Conservation (phyloP, 495 filamentous ascomycete species). For the Coniosporium apollinis region DNA sequence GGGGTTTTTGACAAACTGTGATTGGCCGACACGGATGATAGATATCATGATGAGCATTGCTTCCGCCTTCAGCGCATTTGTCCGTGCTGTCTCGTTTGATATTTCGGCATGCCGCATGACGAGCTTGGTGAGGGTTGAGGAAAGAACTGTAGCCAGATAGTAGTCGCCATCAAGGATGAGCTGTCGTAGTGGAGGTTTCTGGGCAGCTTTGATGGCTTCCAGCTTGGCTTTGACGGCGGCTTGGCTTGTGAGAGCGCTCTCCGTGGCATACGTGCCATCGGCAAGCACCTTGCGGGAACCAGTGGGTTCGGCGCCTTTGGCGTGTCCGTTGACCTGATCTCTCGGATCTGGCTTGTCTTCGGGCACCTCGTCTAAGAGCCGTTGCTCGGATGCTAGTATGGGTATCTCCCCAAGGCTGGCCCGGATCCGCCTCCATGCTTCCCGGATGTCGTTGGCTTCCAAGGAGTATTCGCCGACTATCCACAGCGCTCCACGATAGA, state of each 20-base stretch:
- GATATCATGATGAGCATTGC: slow-evolving; percentile 99
- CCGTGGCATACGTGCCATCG: slow-evolving; percentile 94
- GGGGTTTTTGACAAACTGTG: slow-evolving; percentile 88
- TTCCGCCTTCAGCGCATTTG: slow-evolving; percentile 87
- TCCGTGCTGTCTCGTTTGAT: slow-evolving; percentile 68
- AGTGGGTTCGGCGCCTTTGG: slow-evolving; percentile 55
- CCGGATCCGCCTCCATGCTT: slow-evolving; percentile 93
- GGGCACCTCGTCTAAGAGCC: slow-evolving; percentile 62
- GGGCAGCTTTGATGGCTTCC: slow-evolving; percentile 90
- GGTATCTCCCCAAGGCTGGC: slow-evolving; percentile 93
- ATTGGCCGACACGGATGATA: slow-evolving; percentile 92
- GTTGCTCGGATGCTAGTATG: slow-evolving; percentile 88
- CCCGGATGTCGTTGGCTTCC: slow-evolving; percentile 83
- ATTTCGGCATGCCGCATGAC: slow-evolving; percentile 98
- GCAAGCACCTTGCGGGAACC: slow-evolving; percentile 85
- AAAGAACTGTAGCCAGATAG: slow-evolving; percentile 87
- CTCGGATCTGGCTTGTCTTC: slow-evolving; percentile 45
- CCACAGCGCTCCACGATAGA: slow-evolving; percentile 93
- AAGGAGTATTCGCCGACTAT: slow-evolving; percentile 95
- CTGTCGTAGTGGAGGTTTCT: slow-evolving; percentile 89
- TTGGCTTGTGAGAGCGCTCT: slow-evolving; percentile 86
- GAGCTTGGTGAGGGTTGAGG: slow-evolving; percentile 87
- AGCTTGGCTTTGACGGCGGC: slow-evolving; percentile 78
- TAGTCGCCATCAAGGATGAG: slow-evolving; percentile 95
- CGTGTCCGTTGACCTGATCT: slow-evolving; percentile 69